Evolutionary conservation across 1,139 yeast genomes (phyloP).

Genomic region (Debaryomyces subglobosus): DNA sequence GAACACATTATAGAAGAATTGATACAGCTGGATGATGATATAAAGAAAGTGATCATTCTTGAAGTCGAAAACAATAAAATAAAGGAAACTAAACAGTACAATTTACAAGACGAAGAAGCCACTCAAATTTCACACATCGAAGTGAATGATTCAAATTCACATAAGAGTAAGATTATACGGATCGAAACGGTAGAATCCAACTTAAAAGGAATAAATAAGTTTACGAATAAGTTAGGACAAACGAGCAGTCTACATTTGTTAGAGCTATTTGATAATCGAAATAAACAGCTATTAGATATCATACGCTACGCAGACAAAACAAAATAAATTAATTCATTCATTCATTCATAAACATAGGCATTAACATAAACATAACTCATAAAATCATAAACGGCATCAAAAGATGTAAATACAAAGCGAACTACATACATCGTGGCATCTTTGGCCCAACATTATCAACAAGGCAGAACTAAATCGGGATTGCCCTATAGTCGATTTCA

Average conservation of each 20-base stretch:
- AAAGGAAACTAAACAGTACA: slow-evolving; percentile 2
- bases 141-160: background rate
- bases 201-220: slow-evolving; percentile 7
- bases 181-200: slow-evolving; percentile 6
- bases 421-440: background rate
- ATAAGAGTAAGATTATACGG: background rate
- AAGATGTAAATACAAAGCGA: background rate
- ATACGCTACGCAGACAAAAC: background rate
- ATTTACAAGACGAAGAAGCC: slow-evolving; percentile 1
- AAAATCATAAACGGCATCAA: background rate
- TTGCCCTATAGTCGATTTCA: slow-evolving; percentile 58
- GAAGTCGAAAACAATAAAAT: slow-evolving; percentile 5
- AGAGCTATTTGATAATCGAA: slow-evolving; percentile 10
- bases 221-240: background rate
- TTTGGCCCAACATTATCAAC: background rate
- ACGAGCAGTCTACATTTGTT: slow-evolving; percentile 4
- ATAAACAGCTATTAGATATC: slow-evolving; percentile 7
- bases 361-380: slow-evolving; percentile 1
- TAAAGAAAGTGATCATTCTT: slow-evolving; percentile 7
- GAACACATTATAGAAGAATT: slow-evolving; percentile 7
- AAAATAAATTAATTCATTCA: background rate
- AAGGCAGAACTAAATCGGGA: slow-evolving; percentile 25
- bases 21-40: slow-evolving; percentile 2
- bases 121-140: slow-evolving; percentile 5
- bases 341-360: background rate